These are phyloP conservation scores for Penicillium sp. DNA, from an alignment of 2,329 filamentous ascomycete genomes.

Conservation along the genomic window DNA sequence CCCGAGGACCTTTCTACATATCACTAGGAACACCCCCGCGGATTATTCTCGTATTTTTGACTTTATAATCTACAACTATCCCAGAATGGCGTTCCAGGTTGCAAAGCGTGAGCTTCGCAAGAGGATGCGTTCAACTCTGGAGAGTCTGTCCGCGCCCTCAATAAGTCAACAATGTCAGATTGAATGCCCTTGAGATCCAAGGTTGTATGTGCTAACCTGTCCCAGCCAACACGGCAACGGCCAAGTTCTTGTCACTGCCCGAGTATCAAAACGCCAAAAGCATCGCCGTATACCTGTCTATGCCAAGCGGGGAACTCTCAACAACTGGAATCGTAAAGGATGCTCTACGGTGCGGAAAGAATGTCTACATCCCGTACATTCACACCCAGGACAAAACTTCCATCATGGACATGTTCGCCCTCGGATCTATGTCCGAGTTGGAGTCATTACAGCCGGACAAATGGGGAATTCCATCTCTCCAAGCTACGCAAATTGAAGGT, in stretches of 20 bases:
- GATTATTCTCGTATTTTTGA: neutral
- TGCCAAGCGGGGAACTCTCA: conserved; percentile 83
- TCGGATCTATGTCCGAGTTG: conserved; percentile 73
- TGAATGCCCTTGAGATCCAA: neutral
- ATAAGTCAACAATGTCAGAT: conserved; percentile 68
- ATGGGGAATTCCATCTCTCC: conserved; percentile 93
- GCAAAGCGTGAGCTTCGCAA: conserved; percentile 75
- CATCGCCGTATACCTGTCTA: conserved; percentile 87
- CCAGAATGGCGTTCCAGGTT: conserved; percentile 56
- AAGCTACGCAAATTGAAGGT: conserved; percentile 60
- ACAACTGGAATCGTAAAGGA: conserved; percentile 79
- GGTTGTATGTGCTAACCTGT: conserved; percentile 21
- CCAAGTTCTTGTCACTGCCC: conserved; percentile 62
- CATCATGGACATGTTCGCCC: conserved; percentile 92
- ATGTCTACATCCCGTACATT: conserved; percentile 89
- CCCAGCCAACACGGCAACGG: conserved; percentile 64
- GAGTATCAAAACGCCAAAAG: conserved; percentile 73
- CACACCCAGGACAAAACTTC: conserved; percentile 63
- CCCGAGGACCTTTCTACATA: too few species aligned
- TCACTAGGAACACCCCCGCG: neutral
- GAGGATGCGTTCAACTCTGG: conserved; percentile 66
- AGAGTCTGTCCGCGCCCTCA: conserved; percentile 59
- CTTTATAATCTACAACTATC: conserved; percentile 9
- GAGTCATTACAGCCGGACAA: conserved; percentile 71
- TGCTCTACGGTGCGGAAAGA: conserved; percentile 73